A percentile compares a stretch with the other conserved stretches of the same genome.
These are phyloP conservation scores for Phaeoacremonium minimum DNA, from an alignment of 2,329 filamentous ascomycete species.

Conservation along the genomic window DNA sequence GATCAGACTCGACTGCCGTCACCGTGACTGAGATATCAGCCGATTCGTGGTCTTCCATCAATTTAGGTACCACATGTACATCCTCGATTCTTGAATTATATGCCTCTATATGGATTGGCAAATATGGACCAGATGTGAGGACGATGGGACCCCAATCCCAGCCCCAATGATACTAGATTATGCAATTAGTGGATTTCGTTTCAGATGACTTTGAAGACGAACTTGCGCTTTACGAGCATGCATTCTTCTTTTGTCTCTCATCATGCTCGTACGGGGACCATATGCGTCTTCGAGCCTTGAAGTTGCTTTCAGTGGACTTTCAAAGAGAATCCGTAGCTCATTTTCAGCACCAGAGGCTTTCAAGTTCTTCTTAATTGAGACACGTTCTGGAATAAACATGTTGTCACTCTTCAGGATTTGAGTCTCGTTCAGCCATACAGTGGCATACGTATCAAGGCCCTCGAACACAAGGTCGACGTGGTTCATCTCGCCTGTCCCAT, in stretches of 20 bases:
- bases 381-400: constrained; percentile 48
- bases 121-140: neutral
- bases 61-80: neutral
- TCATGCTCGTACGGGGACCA: neutral
- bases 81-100: neutral
- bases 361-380: constrained; percentile 33
- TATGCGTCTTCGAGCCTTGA: neutral
- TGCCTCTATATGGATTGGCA: neutral
- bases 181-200: neutral
- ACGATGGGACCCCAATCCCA: neutral
- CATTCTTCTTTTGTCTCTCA: neutral
- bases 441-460: constrained; percentile 51
- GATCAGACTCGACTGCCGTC: no score
- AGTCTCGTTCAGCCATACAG: constrained; percentile 41
- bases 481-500: neutral
- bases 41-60: constrained; percentile 11
- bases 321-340: constrained; percentile 1
- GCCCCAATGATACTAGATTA: constrained; percentile 1
- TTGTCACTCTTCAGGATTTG: constrained; percentile 43
- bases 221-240: constrained; percentile 1
- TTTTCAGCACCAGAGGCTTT: neutral
- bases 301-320: neutral
- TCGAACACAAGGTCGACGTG: constrained; percentile 38
- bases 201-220: neutral
- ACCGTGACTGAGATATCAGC: neutral